Base-by-base conservation (phyloP, 2,329 filamentous ascomycete genomes). In the Pyrenophora tritici-repentis region DNA sequence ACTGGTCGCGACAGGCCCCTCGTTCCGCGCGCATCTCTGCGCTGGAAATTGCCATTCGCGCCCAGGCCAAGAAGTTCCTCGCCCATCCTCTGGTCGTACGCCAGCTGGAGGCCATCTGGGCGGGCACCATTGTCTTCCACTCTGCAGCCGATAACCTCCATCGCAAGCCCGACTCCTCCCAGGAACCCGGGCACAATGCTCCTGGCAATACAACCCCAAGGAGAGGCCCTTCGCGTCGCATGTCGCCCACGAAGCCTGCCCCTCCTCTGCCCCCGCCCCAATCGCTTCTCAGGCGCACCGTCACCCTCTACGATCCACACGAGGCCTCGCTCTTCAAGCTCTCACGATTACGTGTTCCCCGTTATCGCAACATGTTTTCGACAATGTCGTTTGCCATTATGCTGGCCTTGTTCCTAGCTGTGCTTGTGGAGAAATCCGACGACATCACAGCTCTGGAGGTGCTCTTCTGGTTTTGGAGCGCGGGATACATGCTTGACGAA, bases 81-180 rank as follows among this genome's bases (percentile, higher is more conserved):
- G 89, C 93, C 7, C 92, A 97, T 67, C 92, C 93, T 0, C 79
- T 97, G 3, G 91, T 97, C 0, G 88, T 97, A 7, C 91, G 95
- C 72, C 92, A 97, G 69, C 80, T 97, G n/a, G 91, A 97, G 73
- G 92, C 91, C 37, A 96, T 97, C 55, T 97, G 93, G 93, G 93
- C 91, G 16, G 93, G 93, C 22, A 93, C 89, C 14, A 94, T 97
- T 59, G 91, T 94, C 60, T 97, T 97, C 68, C 91, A 96, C 73
- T 94, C 91, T 1, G 86, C 88, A 10, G 90, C 91, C 4, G 92
- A 97, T 71, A 89, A 84, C 58, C 77, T 97, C 18, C 93, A 97
- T 71, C 86, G 91, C 36, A 75, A 76, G 40, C 80, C 79, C 24
- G 71, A 75, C 6, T 67, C 73, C 17, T 61, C 73, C 1, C 57